These are phyloP conservation scores for Fraxinus albicans DNA, from an alignment of 305 asterid species.

Conservation along the genomic window DNA sequence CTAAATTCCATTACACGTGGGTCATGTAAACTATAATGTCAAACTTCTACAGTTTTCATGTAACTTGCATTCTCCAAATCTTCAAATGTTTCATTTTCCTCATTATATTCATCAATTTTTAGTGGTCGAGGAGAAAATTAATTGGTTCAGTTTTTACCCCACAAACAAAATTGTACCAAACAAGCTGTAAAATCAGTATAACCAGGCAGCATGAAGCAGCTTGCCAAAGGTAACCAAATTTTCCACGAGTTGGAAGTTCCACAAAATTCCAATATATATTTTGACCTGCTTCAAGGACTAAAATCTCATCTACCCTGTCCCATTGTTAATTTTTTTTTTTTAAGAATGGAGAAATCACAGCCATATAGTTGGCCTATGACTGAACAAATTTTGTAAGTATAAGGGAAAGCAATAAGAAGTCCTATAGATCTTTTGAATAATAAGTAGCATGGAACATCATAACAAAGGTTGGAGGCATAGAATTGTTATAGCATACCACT, in stretches of 20 bases:
- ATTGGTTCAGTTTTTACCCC: neutral
- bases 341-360: neutral
- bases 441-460: no score
- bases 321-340: neutral
- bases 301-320: neutral
- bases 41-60: neutral
- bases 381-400: no score
- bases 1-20: neutral
- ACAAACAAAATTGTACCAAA: neutral
- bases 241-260: no score
- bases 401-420: neutral
- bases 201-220: neutral
- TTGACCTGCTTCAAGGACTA: neutral
- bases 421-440: constrained; percentile 10
- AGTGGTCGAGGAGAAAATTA: no score
- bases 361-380: neutral
- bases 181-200: neutral
- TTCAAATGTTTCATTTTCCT: neutral
- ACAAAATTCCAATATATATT: no score
- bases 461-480: no score
- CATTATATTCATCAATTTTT: neutral
- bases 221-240: neutral
- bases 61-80: neutral
- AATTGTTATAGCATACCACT: no score
- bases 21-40: neutral